A percentile compares a stretch with the other conserved stretches of the same genome.
phyloP scores from a whole-genome alignment of 1,139 yeast species.

The Sugiyamaella japonica region DNA sequence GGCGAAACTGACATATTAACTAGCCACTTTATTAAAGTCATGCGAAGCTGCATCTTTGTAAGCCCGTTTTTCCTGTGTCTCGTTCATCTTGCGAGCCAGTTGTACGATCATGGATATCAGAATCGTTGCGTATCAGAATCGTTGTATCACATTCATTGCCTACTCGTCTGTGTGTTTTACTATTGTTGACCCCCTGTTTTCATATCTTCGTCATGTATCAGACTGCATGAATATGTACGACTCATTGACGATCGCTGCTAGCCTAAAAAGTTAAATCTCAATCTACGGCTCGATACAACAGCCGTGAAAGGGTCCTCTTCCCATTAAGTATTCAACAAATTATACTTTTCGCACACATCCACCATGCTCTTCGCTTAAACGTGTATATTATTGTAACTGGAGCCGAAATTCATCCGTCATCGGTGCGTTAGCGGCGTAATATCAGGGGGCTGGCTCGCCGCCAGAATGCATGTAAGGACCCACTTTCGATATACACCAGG shows the following conservation, averaged over 20 bases:
- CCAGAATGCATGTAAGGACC: neutral
- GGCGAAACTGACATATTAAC: neutral
- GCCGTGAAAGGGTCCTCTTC: neutral
- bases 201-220: neutral
- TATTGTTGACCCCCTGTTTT: no score
- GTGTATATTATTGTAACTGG: neutral
- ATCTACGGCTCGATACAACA: neutral
- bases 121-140: no score
- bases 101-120: no score
- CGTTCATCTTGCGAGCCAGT: no score
- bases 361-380: neutral
- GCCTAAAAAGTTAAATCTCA: constrained; percentile 10
- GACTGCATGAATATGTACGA: constrained; percentile 6
- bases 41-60: no score
- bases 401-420: neutral
- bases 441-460: neutral
- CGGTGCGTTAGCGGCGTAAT: neutral
- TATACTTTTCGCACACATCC: neutral
- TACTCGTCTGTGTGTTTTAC: no score
- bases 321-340: neutral
- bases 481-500: neutral
- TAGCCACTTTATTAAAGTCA: neutral
- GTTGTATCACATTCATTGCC: no score
- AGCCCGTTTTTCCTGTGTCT: no score
- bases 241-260: constrained; percentile 5